Base-by-base conservation (phyloP, 768 basidiomycete species). In the Termitomyces sp. region DNA sequence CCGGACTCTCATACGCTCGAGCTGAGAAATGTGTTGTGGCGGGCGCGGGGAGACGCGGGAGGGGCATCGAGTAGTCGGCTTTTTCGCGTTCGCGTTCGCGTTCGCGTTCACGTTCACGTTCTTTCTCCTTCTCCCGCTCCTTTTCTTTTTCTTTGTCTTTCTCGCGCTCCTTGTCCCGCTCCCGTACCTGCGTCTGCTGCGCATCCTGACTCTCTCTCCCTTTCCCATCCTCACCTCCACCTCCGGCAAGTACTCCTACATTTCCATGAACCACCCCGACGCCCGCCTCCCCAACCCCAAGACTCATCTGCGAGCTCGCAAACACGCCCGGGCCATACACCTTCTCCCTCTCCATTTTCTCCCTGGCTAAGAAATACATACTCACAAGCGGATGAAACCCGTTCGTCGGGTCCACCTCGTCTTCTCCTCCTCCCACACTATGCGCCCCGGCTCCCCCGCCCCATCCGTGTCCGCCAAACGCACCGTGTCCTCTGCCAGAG, bases 341-440 rank as follows among this genome's bases (percentile, higher is more conserved):
- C 50, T 82, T 80, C 62, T 99, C 97, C 53, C 97, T 77, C 66
- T 98, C 94, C 65, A 94, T 77, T 78, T 98, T 98, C 75, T 99
- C 97, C 51, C 92, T 78, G 5, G 95, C 90, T 19, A 99, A 83
- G 74, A 86, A 98, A 69, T 99, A 99, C 73, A 99, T 98, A 30
- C 94, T 93, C 45, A 98, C 81, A 26, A 99, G 79, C 0, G 93
- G 95, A 67, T 98, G 93, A 74, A 93, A 99, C 1, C 94, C 97
- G 52, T 82, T 76, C 14, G 93, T 96, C 5, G 96, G 95, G 65
- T 99, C 96, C 58, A 75, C 60, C 8, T 79, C 55, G 0, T 56
- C 55, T 5, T 45, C 55, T 4, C 60, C 11, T 77, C 45, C 24
- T 10, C 21, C 43, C 7, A 3, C 15, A 6, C 22, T 10, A 4